phyloP scores from a whole-genome alignment of 768 basidiomycete genomes.

The Naganishia vishniacii region DNA sequence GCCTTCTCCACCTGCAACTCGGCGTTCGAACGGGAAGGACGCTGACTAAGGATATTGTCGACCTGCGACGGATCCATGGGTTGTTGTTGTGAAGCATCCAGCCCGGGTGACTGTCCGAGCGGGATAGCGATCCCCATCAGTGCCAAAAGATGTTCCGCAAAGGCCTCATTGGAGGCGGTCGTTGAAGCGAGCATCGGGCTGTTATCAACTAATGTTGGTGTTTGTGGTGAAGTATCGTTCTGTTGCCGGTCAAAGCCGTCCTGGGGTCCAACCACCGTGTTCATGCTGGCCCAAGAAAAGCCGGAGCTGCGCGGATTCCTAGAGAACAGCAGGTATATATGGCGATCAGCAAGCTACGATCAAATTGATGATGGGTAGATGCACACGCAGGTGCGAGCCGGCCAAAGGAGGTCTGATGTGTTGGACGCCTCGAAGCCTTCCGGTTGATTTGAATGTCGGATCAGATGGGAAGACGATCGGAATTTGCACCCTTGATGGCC shows the following conservation, averaged over 20 bases:
- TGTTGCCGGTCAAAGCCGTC: not conserved
- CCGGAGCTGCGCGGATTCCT: too few species aligned
- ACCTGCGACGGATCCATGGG: not conserved
- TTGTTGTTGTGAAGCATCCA: not conserved
- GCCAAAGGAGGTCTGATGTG: too few species aligned
- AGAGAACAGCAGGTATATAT: too few species aligned
- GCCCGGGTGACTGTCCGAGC: not conserved
- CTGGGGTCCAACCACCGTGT: not conserved
- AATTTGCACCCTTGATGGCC: too few species aligned
- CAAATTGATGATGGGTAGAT: too few species aligned
- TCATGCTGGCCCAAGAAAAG: not conserved
- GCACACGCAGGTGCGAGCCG: too few species aligned
- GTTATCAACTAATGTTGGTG: not conserved
- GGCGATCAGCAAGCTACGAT: too few species aligned
- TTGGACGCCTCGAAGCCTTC: too few species aligned
- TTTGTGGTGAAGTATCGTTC: not conserved
- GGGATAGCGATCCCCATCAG: not conserved
- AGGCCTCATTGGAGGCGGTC: slow-evolving; percentile 8
- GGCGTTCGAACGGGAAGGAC: slow-evolving; percentile 4
- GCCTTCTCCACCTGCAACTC: slow-evolving; percentile 15
- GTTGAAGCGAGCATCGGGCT: not conserved
- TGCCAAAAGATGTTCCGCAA: slow-evolving; percentile 8
- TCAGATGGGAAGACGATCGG: too few species aligned
- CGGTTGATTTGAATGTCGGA: too few species aligned
- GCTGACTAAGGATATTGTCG: slow-evolving; percentile 1